Percentiles rank a stretch among this genome's conserved stretches.
Conservation (phyloP, 768 basidiomycete species). For the Aureoboletus auriporus region DNA sequence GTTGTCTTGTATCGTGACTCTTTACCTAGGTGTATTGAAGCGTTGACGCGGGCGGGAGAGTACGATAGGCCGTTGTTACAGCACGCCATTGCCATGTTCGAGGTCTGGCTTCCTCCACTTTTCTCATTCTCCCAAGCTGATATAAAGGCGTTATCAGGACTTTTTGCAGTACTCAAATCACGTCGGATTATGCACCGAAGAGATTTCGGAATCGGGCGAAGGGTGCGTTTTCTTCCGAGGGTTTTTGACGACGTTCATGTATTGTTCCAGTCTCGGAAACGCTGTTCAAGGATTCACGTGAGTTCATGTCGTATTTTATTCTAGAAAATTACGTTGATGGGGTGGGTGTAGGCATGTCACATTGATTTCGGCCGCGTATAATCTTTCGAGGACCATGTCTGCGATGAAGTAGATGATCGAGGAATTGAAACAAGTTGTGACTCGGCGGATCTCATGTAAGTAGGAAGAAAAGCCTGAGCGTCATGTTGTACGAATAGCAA, state of each 20-base stretch:
- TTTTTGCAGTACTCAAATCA: slow-evolving; percentile 84
- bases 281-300: slow-evolving; percentile 90
- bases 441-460: too few relatives aligned
- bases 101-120: slow-evolving; percentile 44
- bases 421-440: too few relatives aligned
- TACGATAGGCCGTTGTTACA: slow-evolving; percentile 64
- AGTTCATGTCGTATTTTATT: slow-evolving; percentile 25
- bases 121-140: background rate
- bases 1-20: background rate
- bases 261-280: slow-evolving; percentile 61
- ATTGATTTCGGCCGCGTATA: slow-evolving; percentile 80
- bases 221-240: slow-evolving; percentile 41
- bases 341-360: slow-evolving; percentile 62
- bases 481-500: too few relatives aligned
- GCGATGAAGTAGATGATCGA: slow-evolving; percentile 5
- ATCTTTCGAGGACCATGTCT: slow-evolving; percentile 62
- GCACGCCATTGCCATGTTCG: slow-evolving; percentile 82
- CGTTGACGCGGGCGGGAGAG: slow-evolving; percentile 82
- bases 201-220: slow-evolving; percentile 82
- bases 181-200: slow-evolving; percentile 81
- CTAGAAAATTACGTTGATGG: background rate
- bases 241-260: background rate
- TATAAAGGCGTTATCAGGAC: slow-evolving; percentile 40
- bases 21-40: slow-evolving; percentile 71
- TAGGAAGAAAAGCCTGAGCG: too few relatives aligned